These are phyloP conservation scores for Leishmania guyanensis DNA, from an alignment of 208 protist species.

Conservation along the genomic window DNA sequence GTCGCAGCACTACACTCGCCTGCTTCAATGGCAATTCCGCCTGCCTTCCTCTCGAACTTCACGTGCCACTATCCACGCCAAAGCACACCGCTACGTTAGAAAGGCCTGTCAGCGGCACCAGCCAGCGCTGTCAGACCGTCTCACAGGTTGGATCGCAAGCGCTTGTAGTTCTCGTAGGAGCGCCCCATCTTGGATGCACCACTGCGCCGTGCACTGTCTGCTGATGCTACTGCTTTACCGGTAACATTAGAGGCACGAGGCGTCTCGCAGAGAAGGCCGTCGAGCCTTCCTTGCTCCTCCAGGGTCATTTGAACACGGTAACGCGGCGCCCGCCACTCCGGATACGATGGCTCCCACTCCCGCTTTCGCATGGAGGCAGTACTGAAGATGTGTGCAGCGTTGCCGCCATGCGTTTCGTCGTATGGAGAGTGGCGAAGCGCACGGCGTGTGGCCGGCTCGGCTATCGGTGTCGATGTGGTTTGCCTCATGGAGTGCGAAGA, in stretches of 20 bases:
- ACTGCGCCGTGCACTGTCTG: background rate
- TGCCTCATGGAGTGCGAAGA: background rate
- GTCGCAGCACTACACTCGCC: background rate
- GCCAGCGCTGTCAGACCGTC: background rate
- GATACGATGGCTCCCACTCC: slow-evolving; percentile 78
- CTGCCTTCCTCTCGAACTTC: background rate
- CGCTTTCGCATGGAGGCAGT: slow-evolving; percentile 32
- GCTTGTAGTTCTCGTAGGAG: slow-evolving; percentile 77
- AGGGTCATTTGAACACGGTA: slow-evolving; percentile 73
- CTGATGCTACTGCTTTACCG: background rate
- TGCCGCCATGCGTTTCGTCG: slow-evolving; percentile 3
- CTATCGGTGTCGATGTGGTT: slow-evolving; percentile 27
- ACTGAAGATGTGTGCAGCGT: background rate
- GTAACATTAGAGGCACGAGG: background rate
- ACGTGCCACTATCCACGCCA: background rate
- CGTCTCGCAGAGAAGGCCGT: slow-evolving; percentile 32
- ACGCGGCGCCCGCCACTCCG: slow-evolving; percentile 42
- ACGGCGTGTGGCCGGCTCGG: slow-evolving; percentile 19
- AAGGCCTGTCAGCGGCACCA: no score
- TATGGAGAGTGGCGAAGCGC: slow-evolving; percentile 35
- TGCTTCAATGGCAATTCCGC: background rate
- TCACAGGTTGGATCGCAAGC: slow-evolving; percentile 25
- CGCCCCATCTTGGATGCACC: slow-evolving; percentile 68
- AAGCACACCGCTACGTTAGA: background rate
- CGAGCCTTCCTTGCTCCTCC: slow-evolving; percentile 70